Percentiles rank a stretch among this genome's conserved stretches.
Conservation (phyloP, 2,329 filamentous ascomycete species). For the Endothia cerciana region DNA sequence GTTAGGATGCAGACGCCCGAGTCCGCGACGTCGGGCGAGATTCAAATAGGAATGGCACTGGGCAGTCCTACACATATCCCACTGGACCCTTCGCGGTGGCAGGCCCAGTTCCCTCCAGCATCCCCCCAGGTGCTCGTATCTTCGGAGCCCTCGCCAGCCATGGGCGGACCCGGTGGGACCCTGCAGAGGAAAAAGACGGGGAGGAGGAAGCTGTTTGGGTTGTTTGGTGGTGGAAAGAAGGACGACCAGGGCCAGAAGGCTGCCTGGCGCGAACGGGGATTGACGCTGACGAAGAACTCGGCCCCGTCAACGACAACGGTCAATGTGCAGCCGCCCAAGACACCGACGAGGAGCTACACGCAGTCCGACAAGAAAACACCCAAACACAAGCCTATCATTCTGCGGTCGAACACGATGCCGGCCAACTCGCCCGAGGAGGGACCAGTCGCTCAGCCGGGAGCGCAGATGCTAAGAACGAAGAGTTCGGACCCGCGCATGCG, state of each 20-base stretch:
- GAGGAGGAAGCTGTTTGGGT: slow-evolving; percentile 62
- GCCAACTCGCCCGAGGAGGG: background rate
- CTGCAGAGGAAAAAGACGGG: slow-evolving; percentile 53
- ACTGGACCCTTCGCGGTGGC: slow-evolving; percentile 36
- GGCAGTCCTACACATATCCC: slow-evolving; percentile 65
- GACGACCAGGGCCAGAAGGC: slow-evolving; percentile 35
- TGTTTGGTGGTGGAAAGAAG: slow-evolving; percentile 51
- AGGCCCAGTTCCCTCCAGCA: slow-evolving; percentile 32
- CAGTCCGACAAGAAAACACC: slow-evolving; percentile 36
- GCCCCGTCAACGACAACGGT: slow-evolving; percentile 19
- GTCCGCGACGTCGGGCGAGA: slow-evolving; percentile 47
- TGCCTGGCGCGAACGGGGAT: background rate
- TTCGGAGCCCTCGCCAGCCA: slow-evolving; percentile 22
- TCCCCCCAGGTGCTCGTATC: slow-evolving; percentile 25
- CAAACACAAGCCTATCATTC: slow-evolving; percentile 49
- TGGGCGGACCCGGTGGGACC: slow-evolving; percentile 10
- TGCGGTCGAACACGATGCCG: slow-evolving; percentile 49
- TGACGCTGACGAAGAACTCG: background rate
- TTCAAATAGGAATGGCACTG: slow-evolving; percentile 72
- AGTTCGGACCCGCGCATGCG: slow-evolving; percentile 30
- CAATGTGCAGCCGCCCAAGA: slow-evolving; percentile 24
- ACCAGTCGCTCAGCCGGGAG: slow-evolving; percentile 18
- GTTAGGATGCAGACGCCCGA: slow-evolving; percentile 49
- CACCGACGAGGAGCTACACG: slow-evolving; percentile 44
- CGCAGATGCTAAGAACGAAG: slow-evolving; percentile 30